Evolutionary conservation across 2,329 filamentous ascomycete genomes (phyloP), one percentile per base, ranked within the genome.

Genomic region (Bretziella fagacearum): DNA sequence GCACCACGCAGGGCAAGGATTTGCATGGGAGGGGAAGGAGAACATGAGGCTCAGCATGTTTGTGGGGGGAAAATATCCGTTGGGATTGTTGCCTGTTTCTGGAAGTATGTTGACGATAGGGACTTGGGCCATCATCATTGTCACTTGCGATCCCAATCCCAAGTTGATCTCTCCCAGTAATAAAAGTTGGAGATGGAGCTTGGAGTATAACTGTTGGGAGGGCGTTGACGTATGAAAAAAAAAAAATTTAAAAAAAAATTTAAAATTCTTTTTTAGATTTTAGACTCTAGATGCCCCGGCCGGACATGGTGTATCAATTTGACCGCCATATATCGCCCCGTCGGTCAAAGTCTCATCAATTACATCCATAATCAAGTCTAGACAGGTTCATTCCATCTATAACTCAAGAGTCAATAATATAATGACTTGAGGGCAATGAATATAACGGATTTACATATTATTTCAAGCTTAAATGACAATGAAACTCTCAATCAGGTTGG

Each of bases 31-130:
- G 20, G 32, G 23, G 33, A 36, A 22, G 25, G 27, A 33, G 35
- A 46, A 46, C 20, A 39, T 49, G 41, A 45, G 41, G 47, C 41
- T 44, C 47, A 44, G 41, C 18, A 32, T 36, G 20, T 46, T 46
- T 46, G 41, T 22, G 47, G 33, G 35, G 41, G 29, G 26, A 49
- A 26, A 13, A 15, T 15, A 17, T 45, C 41, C 6, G 13, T 29
- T 15, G 40, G 47, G 47, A 49, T 49, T 49, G 47, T 49, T 49
- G 47, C 47, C 47, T 35, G 41, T 35, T 44, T 44, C 43, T 45
- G 47, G 47, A 45, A 49, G 18, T 46, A 43, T 30, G 40, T 43
- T 32, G 25, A 43, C 26, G 25, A 43, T 43, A 20, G 26, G 23
- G n/a, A n/a, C n/a, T n/a, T 20, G 7, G 8, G 35, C 18, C 35